phyloP scores from a whole-genome alignment of 768 basidiomycete genomes.

The Cystofilobasidium ferigula region DNA sequence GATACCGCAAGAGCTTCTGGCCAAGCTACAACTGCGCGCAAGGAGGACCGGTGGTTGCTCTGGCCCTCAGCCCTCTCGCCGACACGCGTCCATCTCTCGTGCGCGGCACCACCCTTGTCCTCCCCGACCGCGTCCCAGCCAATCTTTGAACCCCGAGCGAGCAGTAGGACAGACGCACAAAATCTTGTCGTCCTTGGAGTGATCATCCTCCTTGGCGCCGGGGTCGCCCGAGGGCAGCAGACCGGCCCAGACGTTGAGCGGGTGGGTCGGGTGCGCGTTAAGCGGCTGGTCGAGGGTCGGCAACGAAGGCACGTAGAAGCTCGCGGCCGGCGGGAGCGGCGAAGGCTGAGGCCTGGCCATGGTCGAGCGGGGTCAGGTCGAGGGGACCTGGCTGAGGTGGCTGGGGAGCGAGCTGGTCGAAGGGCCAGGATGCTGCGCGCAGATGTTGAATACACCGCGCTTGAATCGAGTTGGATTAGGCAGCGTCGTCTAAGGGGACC shows the following conservation, averaged over 20 bases:
- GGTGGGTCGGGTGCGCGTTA: conserved; percentile 31
- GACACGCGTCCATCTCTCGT: too few relatives aligned
- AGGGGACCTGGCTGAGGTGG: too few relatives aligned
- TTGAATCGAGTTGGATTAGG: too few relatives aligned
- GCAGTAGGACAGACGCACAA: conserved; percentile 31
- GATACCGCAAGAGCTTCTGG: too few relatives aligned
- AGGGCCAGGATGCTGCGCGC: too few relatives aligned
- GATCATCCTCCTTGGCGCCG: conserved; percentile 35
- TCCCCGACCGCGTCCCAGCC: not conserved
- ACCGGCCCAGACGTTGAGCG: conserved; percentile 37
- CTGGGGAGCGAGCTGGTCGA: too few relatives aligned
- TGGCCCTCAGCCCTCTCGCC: too few relatives aligned
- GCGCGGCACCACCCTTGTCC: not conserved
- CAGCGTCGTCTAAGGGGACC: too few relatives aligned
- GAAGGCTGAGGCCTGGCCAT: not conserved
- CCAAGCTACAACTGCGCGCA: too few relatives aligned
- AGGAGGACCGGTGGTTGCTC: too few relatives aligned
- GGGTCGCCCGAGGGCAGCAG: conserved; percentile 30
- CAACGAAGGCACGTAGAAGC: conserved; percentile 37
- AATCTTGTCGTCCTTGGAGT: conserved; percentile 35
- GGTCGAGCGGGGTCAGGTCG: not conserved
- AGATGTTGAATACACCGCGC: too few relatives aligned
- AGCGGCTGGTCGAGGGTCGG: conserved; percentile 32
- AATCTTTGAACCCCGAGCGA: not conserved
- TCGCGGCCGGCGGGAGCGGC: conserved; percentile 31